These are phyloP conservation scores for Huiozyma sinensis DNA, from an alignment of 805 yeast genomes.

Conservation along the genomic window DNA sequence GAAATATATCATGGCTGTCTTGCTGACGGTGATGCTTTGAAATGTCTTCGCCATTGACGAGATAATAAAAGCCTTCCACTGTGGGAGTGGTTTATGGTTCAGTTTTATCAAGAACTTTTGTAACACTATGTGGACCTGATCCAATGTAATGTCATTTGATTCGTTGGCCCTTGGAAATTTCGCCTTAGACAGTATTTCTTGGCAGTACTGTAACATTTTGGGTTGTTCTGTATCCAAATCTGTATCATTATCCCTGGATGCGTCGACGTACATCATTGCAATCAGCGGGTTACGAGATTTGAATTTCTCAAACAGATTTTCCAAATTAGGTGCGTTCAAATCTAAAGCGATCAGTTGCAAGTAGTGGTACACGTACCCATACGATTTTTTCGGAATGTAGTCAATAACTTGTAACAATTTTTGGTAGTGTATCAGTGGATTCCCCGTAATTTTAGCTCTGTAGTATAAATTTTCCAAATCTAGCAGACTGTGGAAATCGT, in stretches of 20 bases:
- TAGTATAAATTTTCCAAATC: conserved; percentile 20
- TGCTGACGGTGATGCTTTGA: conserved; percentile 32
- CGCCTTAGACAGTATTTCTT: conserved; percentile 14
- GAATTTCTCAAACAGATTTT: no score
- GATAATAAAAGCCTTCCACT: conserved; percentile 21
- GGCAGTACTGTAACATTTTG: conserved; percentile 10
- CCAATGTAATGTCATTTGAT: conserved; percentile 19
- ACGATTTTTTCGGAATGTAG: conserved; percentile 15
- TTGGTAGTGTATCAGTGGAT: neutral
- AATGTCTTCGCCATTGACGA: conserved; percentile 35
- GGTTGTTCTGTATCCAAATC: conserved; percentile 6
- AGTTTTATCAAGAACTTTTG: conserved; percentile 18
- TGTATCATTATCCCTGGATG: neutral
- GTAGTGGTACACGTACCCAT: conserved; percentile 19
- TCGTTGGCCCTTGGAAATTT: conserved; percentile 39
- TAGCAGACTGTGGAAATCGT: conserved; percentile 10
- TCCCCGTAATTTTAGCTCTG: conserved; percentile 5
- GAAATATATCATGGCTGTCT: conserved; percentile 29
- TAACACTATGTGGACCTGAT: conserved; percentile 25
- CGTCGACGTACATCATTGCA: neutral
- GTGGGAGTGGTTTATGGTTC: conserved; percentile 3
- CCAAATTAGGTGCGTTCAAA: no score
- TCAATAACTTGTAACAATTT: conserved; percentile 8
- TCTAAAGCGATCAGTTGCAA: conserved; percentile 11
- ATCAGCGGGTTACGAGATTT: conserved; percentile 1